Evolutionary conservation across 805 yeast species (phyloP), one percentile per base, ranked within the genome.

Genomic region (Metschnikowia shivogae): DNA sequence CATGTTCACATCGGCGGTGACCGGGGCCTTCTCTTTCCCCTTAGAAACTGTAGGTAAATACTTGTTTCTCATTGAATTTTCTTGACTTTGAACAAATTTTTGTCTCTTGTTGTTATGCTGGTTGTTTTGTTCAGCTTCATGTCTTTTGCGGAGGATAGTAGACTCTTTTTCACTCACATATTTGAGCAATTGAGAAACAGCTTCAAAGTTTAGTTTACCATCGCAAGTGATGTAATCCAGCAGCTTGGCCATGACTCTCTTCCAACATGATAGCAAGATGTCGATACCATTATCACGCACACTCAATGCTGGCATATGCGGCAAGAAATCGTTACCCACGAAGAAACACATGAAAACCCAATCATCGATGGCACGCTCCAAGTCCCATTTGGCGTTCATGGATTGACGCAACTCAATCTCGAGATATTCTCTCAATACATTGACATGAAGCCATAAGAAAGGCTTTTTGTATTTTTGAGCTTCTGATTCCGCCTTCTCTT

Each of bases 291-390:
- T 87, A 64, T 93, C 98, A 55, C 99, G 80, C 35, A 93, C 97
- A 58, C 92, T 97, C 44, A 93, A 75, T 27, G 95, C 82, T 4
- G 99, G 98, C 54, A 93, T 70, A 67, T 92, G 98, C 1, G 99
- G 99, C 58, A 93, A 71, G 75, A 93, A 93, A 80, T 93, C 99
- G 62, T 93, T 93, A 65, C 99, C 99, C 52, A 92, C 95, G 61
- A 93, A 93, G 72, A 93, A 93, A 76, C 98, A 92, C 90, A 93
- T 85, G 55, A 93, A 93, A 12, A 93, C 89, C 99, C 99, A 93
- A 67, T 93, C 99, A 62, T 93, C 99, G 49, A 93, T 84, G 2
- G 98, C 97, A 47, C 99, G 75, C 67, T 93, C 99, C 43, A 90
- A 64, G 61, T 93, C 97, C 66, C 84, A 89, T 17, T 80, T 76